These are phyloP conservation scores for Mucor racemosus DNA, from an alignment of 371 early-diverging fungal species.

Conservation along the genomic window DNA sequence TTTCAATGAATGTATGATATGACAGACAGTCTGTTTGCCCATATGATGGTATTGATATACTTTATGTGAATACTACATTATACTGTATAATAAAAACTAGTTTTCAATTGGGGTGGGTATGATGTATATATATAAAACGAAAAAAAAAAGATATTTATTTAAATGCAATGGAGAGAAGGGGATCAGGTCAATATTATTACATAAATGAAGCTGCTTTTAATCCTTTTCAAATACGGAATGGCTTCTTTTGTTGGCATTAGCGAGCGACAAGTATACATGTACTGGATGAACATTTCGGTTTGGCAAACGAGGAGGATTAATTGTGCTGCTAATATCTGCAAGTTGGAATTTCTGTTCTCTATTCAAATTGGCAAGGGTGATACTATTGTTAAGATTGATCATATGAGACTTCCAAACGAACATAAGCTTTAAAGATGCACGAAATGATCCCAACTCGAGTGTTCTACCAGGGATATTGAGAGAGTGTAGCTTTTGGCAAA, in stretches of 20 bases:
- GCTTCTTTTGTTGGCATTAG: slow-evolving; percentile 18
- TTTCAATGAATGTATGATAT: too few relatives aligned
- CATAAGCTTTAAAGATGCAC: slow-evolving; percentile 13
- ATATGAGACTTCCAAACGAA: slow-evolving; percentile 13
- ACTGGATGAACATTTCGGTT: slow-evolving; percentile 12
- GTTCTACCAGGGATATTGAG: slow-evolving; percentile 11
- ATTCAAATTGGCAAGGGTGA: slow-evolving; percentile 13
- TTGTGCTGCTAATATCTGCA: slow-evolving; percentile 20
- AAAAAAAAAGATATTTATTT: too few relatives aligned
- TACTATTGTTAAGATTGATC: slow-evolving; percentile 11
- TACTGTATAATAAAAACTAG: too few relatives aligned
- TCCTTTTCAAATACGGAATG: slow-evolving; percentile 17
- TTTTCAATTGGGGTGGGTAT: too few relatives aligned
- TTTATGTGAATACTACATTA: too few relatives aligned
- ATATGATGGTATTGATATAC: too few relatives aligned
- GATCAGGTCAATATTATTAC: neutral
- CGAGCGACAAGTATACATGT: slow-evolving; percentile 16
- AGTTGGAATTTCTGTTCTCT: slow-evolving; percentile 6
- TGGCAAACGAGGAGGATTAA: slow-evolving; percentile 15
- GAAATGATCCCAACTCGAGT: slow-evolving; percentile 13
- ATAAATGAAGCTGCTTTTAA: neutral
- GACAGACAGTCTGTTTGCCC: too few relatives aligned
- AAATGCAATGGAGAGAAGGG: too few relatives aligned
- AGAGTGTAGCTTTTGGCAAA: slow-evolving; percentile 21
- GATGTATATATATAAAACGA: too few relatives aligned